Percentiles rank a stretch among this genome's conserved stretches.
Evolutionary conservation across 768 basidiomycete genomes (phyloP).

Genomic region (Vararia minispora): DNA sequence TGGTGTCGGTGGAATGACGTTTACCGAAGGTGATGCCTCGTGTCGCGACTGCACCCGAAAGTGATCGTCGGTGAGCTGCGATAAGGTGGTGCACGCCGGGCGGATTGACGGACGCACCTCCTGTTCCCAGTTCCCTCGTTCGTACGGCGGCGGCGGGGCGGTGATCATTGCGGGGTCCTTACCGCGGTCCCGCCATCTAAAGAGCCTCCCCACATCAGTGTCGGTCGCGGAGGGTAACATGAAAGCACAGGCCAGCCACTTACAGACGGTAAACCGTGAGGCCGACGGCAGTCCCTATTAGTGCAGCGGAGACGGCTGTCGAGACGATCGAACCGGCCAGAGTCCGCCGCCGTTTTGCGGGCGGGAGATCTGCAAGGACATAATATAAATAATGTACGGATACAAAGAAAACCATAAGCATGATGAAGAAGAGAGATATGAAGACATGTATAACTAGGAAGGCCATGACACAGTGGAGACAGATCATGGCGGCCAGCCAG

Average conservation of each 20-base stretch:
- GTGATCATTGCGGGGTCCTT: slow-evolving; percentile 30
- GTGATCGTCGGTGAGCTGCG: too few relatives aligned
- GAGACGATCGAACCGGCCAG: slow-evolving; percentile 77
- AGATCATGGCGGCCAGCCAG: slow-evolving; percentile 20
- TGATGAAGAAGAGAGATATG: slow-evolving; percentile 11
- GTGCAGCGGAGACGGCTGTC: slow-evolving; percentile 73
- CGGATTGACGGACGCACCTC: slow-evolving; percentile 15
- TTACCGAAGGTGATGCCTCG: slow-evolving; percentile 16
- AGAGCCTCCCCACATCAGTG: neutral
- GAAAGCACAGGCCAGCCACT: too few relatives aligned
- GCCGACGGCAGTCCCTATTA: slow-evolving; percentile 81
- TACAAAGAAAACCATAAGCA: slow-evolving; percentile 19
- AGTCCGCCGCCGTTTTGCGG: slow-evolving; percentile 70
- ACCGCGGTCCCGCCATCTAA: slow-evolving; percentile 72
- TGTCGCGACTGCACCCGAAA: slow-evolving; percentile 1
- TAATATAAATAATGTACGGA: too few relatives aligned
- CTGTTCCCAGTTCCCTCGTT: slow-evolving; percentile 46
- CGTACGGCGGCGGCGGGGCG: slow-evolving; percentile 49
- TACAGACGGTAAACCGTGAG: slow-evolving; percentile 81
- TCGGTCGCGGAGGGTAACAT: neutral
- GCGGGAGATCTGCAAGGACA: slow-evolving; percentile 51
- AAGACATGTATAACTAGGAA: slow-evolving; percentile 35
- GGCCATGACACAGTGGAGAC: too few relatives aligned
- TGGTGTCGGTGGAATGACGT: slow-evolving; percentile 27
- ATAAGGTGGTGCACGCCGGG: too few relatives aligned